phyloP scores from a whole-genome alignment of 2,329 filamentous ascomycete genomes.

The Sclerotinia borealis region DNA sequence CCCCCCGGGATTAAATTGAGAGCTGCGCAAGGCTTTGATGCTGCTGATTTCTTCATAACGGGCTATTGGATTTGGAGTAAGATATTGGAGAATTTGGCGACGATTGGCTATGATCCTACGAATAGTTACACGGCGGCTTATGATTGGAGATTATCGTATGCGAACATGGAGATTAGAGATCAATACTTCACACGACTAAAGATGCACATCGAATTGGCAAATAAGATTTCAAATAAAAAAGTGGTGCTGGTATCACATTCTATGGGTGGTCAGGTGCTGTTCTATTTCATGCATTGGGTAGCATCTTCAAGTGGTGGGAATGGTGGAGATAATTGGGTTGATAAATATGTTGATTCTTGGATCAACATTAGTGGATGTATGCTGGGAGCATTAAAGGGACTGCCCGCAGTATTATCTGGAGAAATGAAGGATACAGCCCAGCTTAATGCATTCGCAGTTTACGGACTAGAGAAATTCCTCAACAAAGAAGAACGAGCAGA shows the following conservation, averaged over 20 bases:
- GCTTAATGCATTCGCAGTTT: conserved; percentile 92
- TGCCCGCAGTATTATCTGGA: conserved; percentile 85
- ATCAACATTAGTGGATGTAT: conserved; percentile 98
- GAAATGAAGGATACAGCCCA: conserved; percentile 99
- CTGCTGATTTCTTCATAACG: conserved; percentile 88
- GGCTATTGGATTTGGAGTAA: conserved; percentile 95
- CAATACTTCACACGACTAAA: conserved; percentile 92
- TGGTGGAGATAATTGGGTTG: conserved; percentile 84
- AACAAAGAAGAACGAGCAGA: conserved; percentile 85
- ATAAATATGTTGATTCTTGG: conserved; percentile 85
- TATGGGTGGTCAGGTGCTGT: conserved; percentile 94
- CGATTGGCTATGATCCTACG: conserved; percentile 88
- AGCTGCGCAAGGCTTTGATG: conserved; percentile 93
- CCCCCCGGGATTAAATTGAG: conserved; percentile 82
- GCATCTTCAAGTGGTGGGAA: conserved; percentile 71
- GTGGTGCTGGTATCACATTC: conserved; percentile 86
- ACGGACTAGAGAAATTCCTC: conserved; percentile 92
- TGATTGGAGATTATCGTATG: conserved; percentile 90
- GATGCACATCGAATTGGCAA: conserved; percentile 79
- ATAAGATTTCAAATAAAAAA: conserved; percentile 69
- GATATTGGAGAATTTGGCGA: conserved; percentile 93
- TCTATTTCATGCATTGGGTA: conserved; percentile 75
- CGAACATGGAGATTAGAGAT: conserved; percentile 82
- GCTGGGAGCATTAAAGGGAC: conserved; percentile 86
- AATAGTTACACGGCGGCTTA: conserved; percentile 66